Base-by-base conservation (phyloP, 192 early-diverging fungal genomes). In the Backusella macrospora region DNA sequence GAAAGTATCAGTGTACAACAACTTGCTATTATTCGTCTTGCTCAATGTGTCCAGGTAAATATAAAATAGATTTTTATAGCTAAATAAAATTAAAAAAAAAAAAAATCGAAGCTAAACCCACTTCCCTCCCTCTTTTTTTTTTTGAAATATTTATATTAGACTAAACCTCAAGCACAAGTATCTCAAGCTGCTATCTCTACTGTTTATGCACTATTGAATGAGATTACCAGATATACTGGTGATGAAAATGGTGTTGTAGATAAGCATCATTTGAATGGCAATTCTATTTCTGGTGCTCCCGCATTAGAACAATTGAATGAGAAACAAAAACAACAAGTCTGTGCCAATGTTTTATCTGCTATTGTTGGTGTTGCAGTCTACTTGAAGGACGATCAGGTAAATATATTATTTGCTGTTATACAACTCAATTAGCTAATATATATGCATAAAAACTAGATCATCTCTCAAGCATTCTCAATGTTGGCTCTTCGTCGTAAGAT, bases 401-500 rank as follows among this genome's bases (percentile, higher is more conserved):
- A 29, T 40, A 10, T 6, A 18, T 65, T 39, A 13, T 59, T 49
- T 12, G 9, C 29, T 59, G 1, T 29, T 16, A 10, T 34, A 49
- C 16, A 55, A 39, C 40, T 13, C 18, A 29, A 71, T 18, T 13
- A 26, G 9, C 37, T 29, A 59, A 68, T 12, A 40, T 15, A 14
- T 37, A 6, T 37, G 18, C 8, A n/a, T 34, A 26, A 14, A 49
- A 49, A 38, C 48, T 79, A 88, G 87, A 87, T 88, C 65, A 88
- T 90, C 0, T 82, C 86, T 6, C 73, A 83, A 70, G 86, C 86
- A 39, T 86, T 90, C 15, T 89, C 89, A 14, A 89, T 90, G 83
- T 76, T 94, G 71, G 68, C 87, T 48, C 87, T 87, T 73, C 87
- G 90, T 48, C 85, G 89, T 62, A 86, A 87, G 52, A 83, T 86